A percentile compares a stretch with the other conserved stretches of the same genome.
phyloP scores from a whole-genome alignment of 169 alveolate genomes.

The Babesia microti region DNA sequence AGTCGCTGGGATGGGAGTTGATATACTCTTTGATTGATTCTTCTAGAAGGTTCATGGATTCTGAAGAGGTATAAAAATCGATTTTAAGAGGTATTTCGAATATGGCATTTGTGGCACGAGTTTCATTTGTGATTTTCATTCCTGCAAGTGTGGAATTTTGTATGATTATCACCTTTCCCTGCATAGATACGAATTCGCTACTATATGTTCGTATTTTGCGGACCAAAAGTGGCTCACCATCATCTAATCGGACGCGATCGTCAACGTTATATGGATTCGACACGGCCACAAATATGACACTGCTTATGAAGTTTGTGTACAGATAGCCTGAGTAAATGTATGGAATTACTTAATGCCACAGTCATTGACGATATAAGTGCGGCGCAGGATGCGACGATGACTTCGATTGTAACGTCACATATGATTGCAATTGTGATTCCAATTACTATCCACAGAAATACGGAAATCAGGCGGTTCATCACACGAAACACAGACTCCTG shows the following conservation, averaged over 20 bases:
- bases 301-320: slow-evolving; percentile 72
- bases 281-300: slow-evolving; percentile 73
- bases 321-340: too few relatives aligned
- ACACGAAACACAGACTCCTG: slow-evolving; percentile 70
- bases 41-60: slow-evolving; percentile 53
- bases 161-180: slow-evolving; percentile 63
- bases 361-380: slow-evolving; percentile 71
- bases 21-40: slow-evolving; percentile 48
- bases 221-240: slow-evolving; percentile 67
- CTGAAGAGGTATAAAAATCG: slow-evolving; percentile 58
- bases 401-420: slow-evolving; percentile 68
- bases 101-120: slow-evolving; percentile 64
- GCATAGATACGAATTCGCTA: slow-evolving; percentile 67
- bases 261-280: slow-evolving; percentile 77
- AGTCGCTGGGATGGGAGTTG: slow-evolving; percentile 68
- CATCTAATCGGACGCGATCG: slow-evolving; percentile 66
- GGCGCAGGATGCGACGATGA: slow-evolving; percentile 76
- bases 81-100: slow-evolving; percentile 55
- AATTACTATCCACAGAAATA: slow-evolving; percentile 55
- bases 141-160: slow-evolving; percentile 65
- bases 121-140: slow-evolving; percentile 69
- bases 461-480: slow-evolving; percentile 61
- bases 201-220: slow-evolving; percentile 68
- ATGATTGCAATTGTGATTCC: slow-evolving; percentile 56
- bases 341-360: slow-evolving; percentile 64